These are phyloP conservation scores for Nothopassalora personata DNA, from an alignment of 2,329 filamentous ascomycete genomes.

Conservation along the genomic window DNA sequence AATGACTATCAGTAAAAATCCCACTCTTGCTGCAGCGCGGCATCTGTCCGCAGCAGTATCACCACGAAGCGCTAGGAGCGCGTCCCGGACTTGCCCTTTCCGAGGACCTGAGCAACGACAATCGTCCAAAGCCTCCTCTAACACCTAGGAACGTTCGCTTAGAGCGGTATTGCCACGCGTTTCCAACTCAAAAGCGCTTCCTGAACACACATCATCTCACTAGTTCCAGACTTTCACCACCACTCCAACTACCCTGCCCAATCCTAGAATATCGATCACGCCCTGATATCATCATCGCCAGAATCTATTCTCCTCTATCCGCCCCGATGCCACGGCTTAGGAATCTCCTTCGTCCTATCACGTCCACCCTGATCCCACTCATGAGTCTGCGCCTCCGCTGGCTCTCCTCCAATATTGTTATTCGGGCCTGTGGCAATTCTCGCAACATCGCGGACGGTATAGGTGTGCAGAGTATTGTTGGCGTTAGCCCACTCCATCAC, in stretches of 20 bases:
- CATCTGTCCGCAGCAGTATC: too few species aligned
- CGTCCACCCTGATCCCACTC: not conserved
- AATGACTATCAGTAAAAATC: too few species aligned
- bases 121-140: not conserved
- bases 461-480: not conserved
- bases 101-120: not conserved
- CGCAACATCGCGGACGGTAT: not conserved
- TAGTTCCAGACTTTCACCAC: too few species aligned
- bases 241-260: too few species aligned
- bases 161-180: too few species aligned
- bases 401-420: not conserved
- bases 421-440: not conserved
- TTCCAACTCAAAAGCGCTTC: too few species aligned
- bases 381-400: not conserved
- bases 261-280: too few species aligned
- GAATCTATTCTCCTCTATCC: not conserved
- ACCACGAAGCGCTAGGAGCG: too few species aligned
- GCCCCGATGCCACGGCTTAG: not conserved
- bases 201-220: too few species aligned
- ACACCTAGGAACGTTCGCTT: not conserved
- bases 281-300: too few species aligned
- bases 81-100: too few species aligned
- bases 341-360: not conserved
- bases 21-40: too few species aligned
- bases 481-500: slow-evolving; percentile 3